phyloP scores from a whole-genome alignment of 2,329 filamentous ascomycete genomes.

The Aspergillus arachidicola region DNA sequence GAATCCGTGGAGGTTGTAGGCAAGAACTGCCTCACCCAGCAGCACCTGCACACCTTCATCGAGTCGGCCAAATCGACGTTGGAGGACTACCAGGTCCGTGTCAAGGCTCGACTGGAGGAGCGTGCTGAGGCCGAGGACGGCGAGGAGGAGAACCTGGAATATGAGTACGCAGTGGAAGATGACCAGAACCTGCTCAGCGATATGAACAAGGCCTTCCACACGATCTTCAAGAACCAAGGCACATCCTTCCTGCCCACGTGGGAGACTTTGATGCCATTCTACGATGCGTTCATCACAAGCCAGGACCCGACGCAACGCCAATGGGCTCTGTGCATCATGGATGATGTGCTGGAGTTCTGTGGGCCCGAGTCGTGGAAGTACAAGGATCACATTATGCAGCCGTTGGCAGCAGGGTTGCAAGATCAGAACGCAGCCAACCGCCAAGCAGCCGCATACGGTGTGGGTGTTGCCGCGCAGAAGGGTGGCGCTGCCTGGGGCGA shows the following conservation, averaged over 20 bases:
- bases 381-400: slow-evolving; percentile 80
- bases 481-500: slow-evolving; percentile 85
- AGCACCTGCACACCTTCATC: slow-evolving; percentile 86
- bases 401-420: slow-evolving; percentile 81
- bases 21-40: slow-evolving; percentile 73
- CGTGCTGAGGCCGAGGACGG: slow-evolving; percentile 81
- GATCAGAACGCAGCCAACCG: slow-evolving; percentile 88
- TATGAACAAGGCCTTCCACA: slow-evolving; percentile 99
- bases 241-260: slow-evolving; percentile 81
- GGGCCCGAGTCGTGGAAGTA: slow-evolving; percentile 86
- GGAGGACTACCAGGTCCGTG: slow-evolving; percentile 88
- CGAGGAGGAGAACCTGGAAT: slow-evolving; percentile 85
- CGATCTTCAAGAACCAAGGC: slow-evolving; percentile 96
- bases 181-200: slow-evolving; percentile 95
- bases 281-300: slow-evolving; percentile 80
- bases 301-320: slow-evolving; percentile 87
- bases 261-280: slow-evolving; percentile 83
- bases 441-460: slow-evolving; percentile 93
- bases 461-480: slow-evolving; percentile 91
- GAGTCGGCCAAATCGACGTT: slow-evolving; percentile 81
- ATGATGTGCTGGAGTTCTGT: slow-evolving; percentile 97
- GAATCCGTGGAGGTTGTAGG: slow-evolving; percentile 95
- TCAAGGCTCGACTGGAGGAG: slow-evolving; percentile 81
- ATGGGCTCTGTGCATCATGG: slow-evolving; percentile 98
- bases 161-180: slow-evolving; percentile 89